Conservation (phyloP, 345 rosid species). For the Heritiera fomes region DNA sequence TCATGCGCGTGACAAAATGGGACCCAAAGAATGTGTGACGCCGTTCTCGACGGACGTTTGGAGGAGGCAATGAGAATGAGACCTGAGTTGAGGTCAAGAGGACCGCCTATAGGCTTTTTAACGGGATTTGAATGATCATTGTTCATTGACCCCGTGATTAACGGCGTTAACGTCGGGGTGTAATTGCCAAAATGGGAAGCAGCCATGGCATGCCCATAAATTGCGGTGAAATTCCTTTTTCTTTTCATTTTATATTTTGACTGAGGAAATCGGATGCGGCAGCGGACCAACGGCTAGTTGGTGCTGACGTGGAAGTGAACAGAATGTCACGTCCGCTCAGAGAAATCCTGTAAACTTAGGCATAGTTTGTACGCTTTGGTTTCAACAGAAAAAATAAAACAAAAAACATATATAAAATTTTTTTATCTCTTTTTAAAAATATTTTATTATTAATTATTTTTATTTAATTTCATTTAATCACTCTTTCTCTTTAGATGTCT, state of each 20-base stretch:
- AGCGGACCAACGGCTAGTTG: conserved; percentile 27
- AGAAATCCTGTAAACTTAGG: neutral
- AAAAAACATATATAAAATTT: too few species aligned
- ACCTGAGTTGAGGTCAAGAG: too few species aligned
- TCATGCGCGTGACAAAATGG: conserved; percentile 34
- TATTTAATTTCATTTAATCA: too few species aligned
- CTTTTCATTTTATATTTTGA: neutral
- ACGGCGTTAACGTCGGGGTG: conserved; percentile 39
- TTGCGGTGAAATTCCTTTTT: conserved; percentile 9
- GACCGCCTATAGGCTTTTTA: neutral
- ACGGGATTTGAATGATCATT: conserved; percentile 5
- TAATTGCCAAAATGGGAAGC: neutral
- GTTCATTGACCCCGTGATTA: conserved; percentile 28
- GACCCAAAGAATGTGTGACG: conserved; percentile 24
- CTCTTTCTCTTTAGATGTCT: too few species aligned
- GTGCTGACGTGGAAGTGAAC: conserved; percentile 17
- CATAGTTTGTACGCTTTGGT: neutral
- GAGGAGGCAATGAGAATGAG: neutral
- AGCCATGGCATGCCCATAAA: conserved; percentile 6
- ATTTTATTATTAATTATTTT: too few species aligned
- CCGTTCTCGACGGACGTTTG: conserved; percentile 32
- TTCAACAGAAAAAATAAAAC: too few species aligned
- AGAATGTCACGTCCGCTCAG: conserved; percentile 23
- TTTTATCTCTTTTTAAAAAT: too few species aligned
- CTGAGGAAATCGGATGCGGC: neutral